phyloP scores from a whole-genome alignment of 768 basidiomycete genomes.

The Phylloporus arenicola region DNA sequence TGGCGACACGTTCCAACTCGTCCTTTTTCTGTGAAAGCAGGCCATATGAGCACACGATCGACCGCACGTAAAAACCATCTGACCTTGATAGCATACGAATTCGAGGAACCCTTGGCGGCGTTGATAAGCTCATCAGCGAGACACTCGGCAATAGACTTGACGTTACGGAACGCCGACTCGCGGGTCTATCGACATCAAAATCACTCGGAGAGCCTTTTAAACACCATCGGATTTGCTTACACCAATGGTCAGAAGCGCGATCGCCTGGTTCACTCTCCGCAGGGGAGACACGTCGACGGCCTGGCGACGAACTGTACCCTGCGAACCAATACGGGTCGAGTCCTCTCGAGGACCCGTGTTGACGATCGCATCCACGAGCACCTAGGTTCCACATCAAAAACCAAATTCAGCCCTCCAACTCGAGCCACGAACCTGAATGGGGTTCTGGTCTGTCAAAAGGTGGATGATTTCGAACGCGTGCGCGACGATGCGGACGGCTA shows the following conservation, averaged over 20 bases:
- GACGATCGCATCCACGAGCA: constrained; percentile 96
- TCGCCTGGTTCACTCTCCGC: constrained; percentile 95
- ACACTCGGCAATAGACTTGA: constrained; percentile 98
- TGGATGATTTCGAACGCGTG: constrained; percentile 99
- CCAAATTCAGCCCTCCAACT: too few species aligned
- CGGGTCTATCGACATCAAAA: constrained; percentile 61
- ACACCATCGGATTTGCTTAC: constrained; percentile 45
- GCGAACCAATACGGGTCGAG: constrained; percentile 98
- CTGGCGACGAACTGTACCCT: constrained; percentile 99
- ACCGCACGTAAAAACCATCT: constrained; percentile 6
- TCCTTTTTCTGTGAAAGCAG: constrained; percentile 77
- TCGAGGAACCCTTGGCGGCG: constrained; percentile 98
- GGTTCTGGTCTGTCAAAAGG: constrained; percentile 99
- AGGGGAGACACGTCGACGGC: constrained; percentile 99
- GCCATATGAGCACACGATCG: constrained; percentile 1
- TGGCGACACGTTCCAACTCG: constrained; percentile 99
- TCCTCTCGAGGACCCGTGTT: constrained; percentile 99
- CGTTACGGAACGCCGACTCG: constrained; percentile 99
- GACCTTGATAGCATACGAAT: constrained; percentile 99
- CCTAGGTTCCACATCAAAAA: constrained; percentile 35
- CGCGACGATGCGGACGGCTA: constrained; percentile 98
- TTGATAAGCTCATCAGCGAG: constrained; percentile 99
- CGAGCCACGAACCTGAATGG: constrained; percentile 74
- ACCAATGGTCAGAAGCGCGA: constrained; percentile 91
- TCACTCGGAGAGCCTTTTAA: not conserved